Percentiles rank a stretch among this genome's conserved stretches.
Conservation (phyloP, 108 stramenopile species). For the Skeletonema menzelii region DNA sequence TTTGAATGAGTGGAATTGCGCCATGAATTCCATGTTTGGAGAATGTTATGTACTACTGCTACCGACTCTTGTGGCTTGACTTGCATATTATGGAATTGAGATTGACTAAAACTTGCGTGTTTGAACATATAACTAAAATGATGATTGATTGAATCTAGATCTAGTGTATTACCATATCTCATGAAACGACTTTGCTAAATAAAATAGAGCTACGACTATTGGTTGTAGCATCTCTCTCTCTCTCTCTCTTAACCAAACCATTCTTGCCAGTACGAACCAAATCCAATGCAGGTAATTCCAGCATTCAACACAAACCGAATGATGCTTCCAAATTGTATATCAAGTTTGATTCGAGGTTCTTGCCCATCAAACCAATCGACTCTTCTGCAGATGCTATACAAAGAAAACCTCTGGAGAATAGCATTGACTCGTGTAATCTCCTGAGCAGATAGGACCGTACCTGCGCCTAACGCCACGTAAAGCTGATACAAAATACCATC, state of each 20-base stretch:
- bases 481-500: neutral
- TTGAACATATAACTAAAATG: no score
- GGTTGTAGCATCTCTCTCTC: no score
- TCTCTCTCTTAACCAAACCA: neutral
- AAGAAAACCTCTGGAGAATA: neutral
- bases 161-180: no score
- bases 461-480: conserved; percentile 30
- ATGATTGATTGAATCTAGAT: neutral
- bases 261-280: neutral
- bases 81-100: no score
- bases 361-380: conserved; percentile 42
- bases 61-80: no score
- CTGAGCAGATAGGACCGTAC: conserved; percentile 29
- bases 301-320: conserved; percentile 9
- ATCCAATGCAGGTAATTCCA: neutral
- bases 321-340: conserved; percentile 30
- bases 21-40: no score
- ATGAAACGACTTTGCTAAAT: no score
- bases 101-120: no score
- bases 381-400: conserved; percentile 12
- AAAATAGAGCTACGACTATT: no score
- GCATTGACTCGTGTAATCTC: conserved; percentile 28
- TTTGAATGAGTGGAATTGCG: no score
- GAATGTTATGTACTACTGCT: no score
- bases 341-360: conserved; percentile 20